A percentile compares a stretch with the other conserved stretches of the same genome.
phyloP scores from a whole-genome alignment of 768 basidiomycete species.

The Tylopilus felleus region DNA sequence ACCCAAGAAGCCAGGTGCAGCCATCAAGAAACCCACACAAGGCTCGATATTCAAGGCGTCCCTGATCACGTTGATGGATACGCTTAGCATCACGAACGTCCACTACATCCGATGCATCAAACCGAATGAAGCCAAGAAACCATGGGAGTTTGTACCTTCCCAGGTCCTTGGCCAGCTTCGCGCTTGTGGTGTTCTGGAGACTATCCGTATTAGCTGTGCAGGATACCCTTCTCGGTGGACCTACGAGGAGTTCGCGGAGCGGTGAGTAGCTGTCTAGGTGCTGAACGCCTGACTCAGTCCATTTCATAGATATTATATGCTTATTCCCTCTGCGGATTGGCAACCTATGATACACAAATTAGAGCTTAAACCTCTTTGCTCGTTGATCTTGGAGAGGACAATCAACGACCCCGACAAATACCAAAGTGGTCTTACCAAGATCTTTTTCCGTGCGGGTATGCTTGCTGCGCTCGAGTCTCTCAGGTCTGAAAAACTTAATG shows the following conservation, averaged over 20 bases:
- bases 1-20: slow-evolving; percentile 61
- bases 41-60: slow-evolving; percentile 99
- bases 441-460: slow-evolving; percentile 99
- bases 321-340: slow-evolving; percentile 86
- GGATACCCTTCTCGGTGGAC: slow-evolving; percentile 98
- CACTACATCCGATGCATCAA: slow-evolving; percentile 99
- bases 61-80: slow-evolving; percentile 92
- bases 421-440: slow-evolving; percentile 95
- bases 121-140: slow-evolving; percentile 93
- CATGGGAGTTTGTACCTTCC: slow-evolving; percentile 96
- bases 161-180: slow-evolving; percentile 93
- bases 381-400: slow-evolving; percentile 77
- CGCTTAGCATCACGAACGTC: slow-evolving; percentile 94
- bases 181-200: slow-evolving; percentile 98
- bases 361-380: slow-evolving; percentile 78
- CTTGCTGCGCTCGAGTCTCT: slow-evolving; percentile 91
- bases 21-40: slow-evolving; percentile 89
- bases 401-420: slow-evolving; percentile 95
- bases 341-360: slow-evolving; percentile 77
- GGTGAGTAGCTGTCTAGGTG: slow-evolving; percentile 48
- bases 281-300: slow-evolving; percentile 18
- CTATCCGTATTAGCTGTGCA: slow-evolving; percentile 97
- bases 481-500: slow-evolving; percentile 82
- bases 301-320: slow-evolving; percentile 85
- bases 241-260: slow-evolving; percentile 97